Conservation (phyloP, 176 grass and related monocot genomes). For the Zea mays region DNA sequence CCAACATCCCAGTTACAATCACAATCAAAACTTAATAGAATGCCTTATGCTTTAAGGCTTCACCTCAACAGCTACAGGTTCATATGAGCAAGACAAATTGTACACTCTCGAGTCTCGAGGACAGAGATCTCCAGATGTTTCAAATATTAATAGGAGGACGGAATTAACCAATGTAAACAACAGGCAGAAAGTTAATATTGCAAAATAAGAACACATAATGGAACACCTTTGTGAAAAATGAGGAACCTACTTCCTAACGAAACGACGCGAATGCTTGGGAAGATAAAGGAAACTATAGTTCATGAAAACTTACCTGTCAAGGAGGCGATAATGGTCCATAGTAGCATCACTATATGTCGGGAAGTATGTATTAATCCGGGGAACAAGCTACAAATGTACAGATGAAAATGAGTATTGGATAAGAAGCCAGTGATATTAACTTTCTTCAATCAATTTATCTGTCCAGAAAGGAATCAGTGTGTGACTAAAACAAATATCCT, state of each 20-base stretch:
- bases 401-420: slow-evolving; percentile 30
- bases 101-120: slow-evolving; percentile 8
- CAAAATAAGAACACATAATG: not conserved
- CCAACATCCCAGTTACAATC: not conserved
- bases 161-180: not conserved
- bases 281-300: slow-evolving; percentile 26
- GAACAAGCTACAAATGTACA: slow-evolving; percentile 68
- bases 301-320: slow-evolving; percentile 65
- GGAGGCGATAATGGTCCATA: slow-evolving; percentile 85
- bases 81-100: slow-evolving; percentile 10
- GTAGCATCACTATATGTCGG: slow-evolving; percentile 79
- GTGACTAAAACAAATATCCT: not conserved
- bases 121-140: slow-evolving; percentile 21
- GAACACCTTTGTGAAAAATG: slow-evolving; percentile 26
- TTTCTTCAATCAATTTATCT: slow-evolving; percentile 20
- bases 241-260: not conserved
- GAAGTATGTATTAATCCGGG: slow-evolving; percentile 85
- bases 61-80: slow-evolving; percentile 3
- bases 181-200: not conserved
- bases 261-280: slow-evolving; percentile 2
- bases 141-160: not conserved
- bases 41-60: not conserved
- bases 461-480: not conserved
- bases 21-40: slow-evolving; percentile 21
- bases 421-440: not conserved